Base-by-base conservation (phyloP, 1,284 basidiomycete genomes). In the Trametes pubescens region DNA sequence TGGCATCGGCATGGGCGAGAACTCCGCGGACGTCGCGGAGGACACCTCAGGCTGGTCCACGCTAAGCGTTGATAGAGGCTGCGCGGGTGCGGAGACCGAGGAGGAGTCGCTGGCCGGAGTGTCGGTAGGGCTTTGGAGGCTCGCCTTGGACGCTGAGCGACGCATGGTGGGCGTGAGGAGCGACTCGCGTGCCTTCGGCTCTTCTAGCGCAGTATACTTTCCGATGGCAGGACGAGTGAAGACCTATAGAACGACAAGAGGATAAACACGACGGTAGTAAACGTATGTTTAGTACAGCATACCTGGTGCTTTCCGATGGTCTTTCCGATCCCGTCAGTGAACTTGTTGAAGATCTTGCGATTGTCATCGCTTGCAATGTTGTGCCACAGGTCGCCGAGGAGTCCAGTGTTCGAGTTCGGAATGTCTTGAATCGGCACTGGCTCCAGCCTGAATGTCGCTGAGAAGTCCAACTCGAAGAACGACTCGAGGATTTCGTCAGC, bases 401-500 rank as follows among this genome's bases (percentile, higher is more conserved):
- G 79, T 6, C 92, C 88, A 51, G 80, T 84, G 47, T 82, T 84
- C 21, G 84, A 81, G 34, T 81, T 78, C 4, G 86, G 85, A 32
- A 86, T 79, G 75, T 91, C 82, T 78, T 86, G 86, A 77, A 85
- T 89, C 51, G 81, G 87, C 62, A 93, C 83, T 11, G 85, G 82
- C 65, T 94, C 90, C 24, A 98, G 84, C 69, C 88, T 85, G 87
- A 98, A 98, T 1, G 94, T 95, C 0, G 85, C 87, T 0, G 93
- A 89, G 64, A 98, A 82, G 74, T 98, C 96, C 0, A 90, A 86
- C 71, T 95, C 94, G 74, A 98, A 98, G 83, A 98, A 98, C 1
- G 92, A 91, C 75, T 98, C 96, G 13, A 98, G 84, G 22, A 98
- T 84, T 75, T 98, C 95, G 70, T 98, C 96, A 1, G 96, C 95